These are phyloP conservation scores for Takashimella koratensis DNA, from an alignment of 1,284 basidiomycete species.

Conservation along the genomic window DNA sequence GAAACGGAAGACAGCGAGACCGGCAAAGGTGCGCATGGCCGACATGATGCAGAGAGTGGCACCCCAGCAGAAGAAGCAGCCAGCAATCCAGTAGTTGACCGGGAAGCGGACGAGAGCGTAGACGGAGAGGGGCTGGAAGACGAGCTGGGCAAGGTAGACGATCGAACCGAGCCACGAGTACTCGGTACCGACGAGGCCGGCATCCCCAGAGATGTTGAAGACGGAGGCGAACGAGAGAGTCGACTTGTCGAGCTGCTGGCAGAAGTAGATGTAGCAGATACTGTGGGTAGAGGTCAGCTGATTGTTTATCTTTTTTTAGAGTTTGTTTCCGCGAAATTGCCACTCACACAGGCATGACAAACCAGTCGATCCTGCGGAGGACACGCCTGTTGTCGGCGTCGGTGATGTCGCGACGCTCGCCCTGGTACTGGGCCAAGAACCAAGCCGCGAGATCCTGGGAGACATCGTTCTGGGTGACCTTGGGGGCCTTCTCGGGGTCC, in stretches of 20 bases:
- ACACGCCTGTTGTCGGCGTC: constrained; percentile 9
- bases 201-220: constrained; percentile 22
- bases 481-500: background rate
- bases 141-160: constrained; percentile 28
- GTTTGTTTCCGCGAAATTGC: background rate
- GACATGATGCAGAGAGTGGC: constrained; percentile 21
- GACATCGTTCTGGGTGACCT: background rate
- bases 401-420: constrained; percentile 11
- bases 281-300: no score
- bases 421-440: constrained; percentile 3
- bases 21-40: constrained; percentile 19
- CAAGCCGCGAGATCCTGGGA: constrained; percentile 2
- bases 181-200: constrained; percentile 12
- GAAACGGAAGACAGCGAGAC: constrained; percentile 26
- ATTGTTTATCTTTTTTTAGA: no score
- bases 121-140: constrained; percentile 18
- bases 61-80: constrained; percentile 28
- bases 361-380: constrained; percentile 1
- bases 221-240: constrained; percentile 27
- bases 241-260: constrained; percentile 35
- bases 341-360: constrained; percentile 7
- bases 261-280: constrained; percentile 29
- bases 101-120: constrained; percentile 31
- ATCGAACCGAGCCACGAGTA: constrained; percentile 34
- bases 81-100: constrained; percentile 29